Evolutionary conservation across 768 basidiomycete genomes (phyloP), one percentile per base, ranked within the genome.

Genomic region (Boletellus emodensis): DNA sequence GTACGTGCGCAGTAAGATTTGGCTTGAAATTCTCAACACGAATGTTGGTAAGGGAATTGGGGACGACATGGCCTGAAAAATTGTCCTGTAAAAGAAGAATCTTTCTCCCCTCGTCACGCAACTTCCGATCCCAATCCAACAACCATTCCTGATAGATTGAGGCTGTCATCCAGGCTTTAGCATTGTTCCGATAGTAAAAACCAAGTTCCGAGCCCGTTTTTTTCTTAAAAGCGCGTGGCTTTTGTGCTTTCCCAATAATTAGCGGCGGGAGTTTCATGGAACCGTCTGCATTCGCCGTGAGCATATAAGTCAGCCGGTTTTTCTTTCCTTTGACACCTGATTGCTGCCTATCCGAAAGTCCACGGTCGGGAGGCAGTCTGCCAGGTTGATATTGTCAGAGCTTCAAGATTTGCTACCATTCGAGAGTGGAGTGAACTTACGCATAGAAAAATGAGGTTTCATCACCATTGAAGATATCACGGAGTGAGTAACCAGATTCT

Each of bases 391-490:
- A n/a, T n/a, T n/a, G n/a, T n/a, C n/a, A n/a, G n/a, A n/a, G n/a
- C n/a, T n/a, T n/a, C n/a, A n/a, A n/a, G n/a, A n/a, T n/a, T n/a
- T 28, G 12, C 22, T 8, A 4, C n/a, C 4, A 22, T 11, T 3
- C 14, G 3, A 39, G 20, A 39, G 20, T 20, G 20, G 20, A 20
- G 20, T 20, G 33, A 50, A 53, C 61, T 3, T 46, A 72, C 60
- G 35, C 68, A 63, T 65, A 72, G 49, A 72, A 73, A 2, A 71
- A 53, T 0, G 66, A 60, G 0, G 66, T 67, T 46, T 73, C 65
- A 51, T 75, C 71, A 52, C 65, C 61, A 51, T 74, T 75, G 36
- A 67, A 75, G 15, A 70, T 15, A 48, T 75, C 67, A 15, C 49
- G 40, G 6, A 52, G 44, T 35, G 48, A 15, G 49, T 70, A 73